Percentiles rank a stretch among this genome's conserved stretches.
These are phyloP conservation scores for Aschersonia sp. DNA, from an alignment of 2,329 filamentous ascomycete genomes.

Conservation along the genomic window DNA sequence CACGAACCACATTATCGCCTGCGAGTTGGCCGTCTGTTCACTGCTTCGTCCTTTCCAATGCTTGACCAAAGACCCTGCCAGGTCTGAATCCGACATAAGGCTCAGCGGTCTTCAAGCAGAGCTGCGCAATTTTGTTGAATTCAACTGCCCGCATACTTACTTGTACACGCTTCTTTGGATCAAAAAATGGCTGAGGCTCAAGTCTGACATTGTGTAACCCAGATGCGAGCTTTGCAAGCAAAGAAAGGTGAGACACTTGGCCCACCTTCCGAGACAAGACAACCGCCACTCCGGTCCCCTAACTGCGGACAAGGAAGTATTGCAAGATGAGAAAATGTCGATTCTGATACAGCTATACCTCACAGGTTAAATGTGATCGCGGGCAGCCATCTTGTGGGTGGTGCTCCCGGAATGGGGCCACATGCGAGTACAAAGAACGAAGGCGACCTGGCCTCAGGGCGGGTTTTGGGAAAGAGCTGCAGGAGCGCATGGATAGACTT, in stretches of 20 bases:
- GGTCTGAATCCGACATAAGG: no score
- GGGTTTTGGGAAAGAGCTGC: conserved; percentile 58
- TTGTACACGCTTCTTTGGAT: no score
- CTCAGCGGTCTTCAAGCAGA: no score
- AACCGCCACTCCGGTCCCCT: neutral
- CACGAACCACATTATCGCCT: conserved; percentile 10
- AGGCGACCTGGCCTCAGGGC: conserved; percentile 53
- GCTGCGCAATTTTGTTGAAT: no score
- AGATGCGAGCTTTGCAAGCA: conserved; percentile 70
- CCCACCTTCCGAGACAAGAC: neutral
- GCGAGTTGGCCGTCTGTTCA: neutral
- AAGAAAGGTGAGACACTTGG: conserved; percentile 45
- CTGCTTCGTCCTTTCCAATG: neutral
- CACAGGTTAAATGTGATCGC: conserved; percentile 61
- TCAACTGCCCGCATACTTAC: no score
- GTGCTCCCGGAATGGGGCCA: conserved; percentile 48
- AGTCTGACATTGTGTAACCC: conserved; percentile 20
- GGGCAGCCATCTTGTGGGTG: conserved; percentile 58
- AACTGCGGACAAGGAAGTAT: neutral
- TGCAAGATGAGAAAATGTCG: no score
- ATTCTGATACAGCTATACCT: neutral
- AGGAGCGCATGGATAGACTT: conserved; percentile 55
- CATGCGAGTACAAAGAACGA: conserved; percentile 54
- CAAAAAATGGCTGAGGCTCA: neutral
- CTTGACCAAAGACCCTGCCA: no score